These are phyloP conservation scores for Myxozyma melibiosi DNA, from an alignment of 805 yeast genomes.

Conservation along the genomic window DNA sequence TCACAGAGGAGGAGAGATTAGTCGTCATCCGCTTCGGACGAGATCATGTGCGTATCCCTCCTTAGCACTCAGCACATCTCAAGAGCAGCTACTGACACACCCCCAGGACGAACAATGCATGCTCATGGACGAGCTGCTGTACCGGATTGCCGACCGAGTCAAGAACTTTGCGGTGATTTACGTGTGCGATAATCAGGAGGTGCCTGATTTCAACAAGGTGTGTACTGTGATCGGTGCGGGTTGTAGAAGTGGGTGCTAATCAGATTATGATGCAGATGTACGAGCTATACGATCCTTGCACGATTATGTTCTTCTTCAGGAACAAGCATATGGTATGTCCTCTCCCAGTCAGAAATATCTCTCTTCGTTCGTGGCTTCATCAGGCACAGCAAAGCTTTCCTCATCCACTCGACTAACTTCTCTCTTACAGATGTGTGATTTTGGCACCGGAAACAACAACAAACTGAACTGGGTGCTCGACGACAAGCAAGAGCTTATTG, in stretches of 20 bases:
- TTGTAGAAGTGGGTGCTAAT: not conserved
- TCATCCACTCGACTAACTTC: not conserved
- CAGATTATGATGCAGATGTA: constrained; percentile 61
- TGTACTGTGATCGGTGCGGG: not conserved
- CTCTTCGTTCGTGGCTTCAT: not conserved
- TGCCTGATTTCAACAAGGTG: constrained; percentile 74
- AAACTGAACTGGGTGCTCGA: constrained; percentile 79
- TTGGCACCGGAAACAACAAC: constrained; percentile 97
- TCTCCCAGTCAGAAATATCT: not conserved
- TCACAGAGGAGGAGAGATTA: constrained; percentile 74
- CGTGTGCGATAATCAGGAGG: constrained; percentile 84
- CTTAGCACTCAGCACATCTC: too few species aligned
- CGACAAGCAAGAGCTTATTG: constrained; percentile 87
- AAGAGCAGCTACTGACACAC: not conserved
- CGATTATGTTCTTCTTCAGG: constrained; percentile 89
- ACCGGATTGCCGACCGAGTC: constrained; percentile 76
- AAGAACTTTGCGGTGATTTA: constrained; percentile 86
- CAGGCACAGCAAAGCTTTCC: too few species aligned
- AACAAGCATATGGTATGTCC: constrained; percentile 47
- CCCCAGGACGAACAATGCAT: constrained; percentile 67
- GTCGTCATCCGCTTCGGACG: constrained; percentile 89
- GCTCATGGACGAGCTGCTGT: constrained; percentile 86
- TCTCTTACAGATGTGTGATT: constrained; percentile 89
- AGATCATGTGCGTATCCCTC: constrained; percentile 47
- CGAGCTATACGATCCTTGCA: constrained; percentile 85